These are phyloP conservation scores for Helotiales sp. DNA, from an alignment of 2,329 filamentous ascomycete genomes.

Conservation along the genomic window DNA sequence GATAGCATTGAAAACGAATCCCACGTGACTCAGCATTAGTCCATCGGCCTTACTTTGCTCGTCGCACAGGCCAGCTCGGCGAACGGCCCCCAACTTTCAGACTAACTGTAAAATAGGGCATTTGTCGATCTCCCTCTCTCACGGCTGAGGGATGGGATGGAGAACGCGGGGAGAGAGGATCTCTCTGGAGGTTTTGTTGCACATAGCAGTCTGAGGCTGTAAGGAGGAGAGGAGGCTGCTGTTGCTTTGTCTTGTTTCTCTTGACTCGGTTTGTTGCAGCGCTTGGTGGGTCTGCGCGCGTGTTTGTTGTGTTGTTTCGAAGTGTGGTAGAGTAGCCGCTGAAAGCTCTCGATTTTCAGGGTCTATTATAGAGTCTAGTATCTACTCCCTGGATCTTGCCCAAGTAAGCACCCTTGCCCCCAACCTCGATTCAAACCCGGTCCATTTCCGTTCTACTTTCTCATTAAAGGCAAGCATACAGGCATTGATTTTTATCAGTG, in stretches of 20 bases:
- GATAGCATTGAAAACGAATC: no score
- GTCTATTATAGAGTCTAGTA: no score
- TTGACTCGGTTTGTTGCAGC: background rate
- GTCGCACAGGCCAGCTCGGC: background rate
- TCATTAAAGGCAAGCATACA: no score
- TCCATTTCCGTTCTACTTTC: no score
- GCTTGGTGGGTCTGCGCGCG: background rate
- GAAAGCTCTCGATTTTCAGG: no score
- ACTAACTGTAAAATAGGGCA: background rate
- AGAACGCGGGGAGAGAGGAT: background rate
- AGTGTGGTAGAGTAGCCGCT: no score
- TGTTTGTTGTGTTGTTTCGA: background rate
- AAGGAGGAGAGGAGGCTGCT: constrained; percentile 3
- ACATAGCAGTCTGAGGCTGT: constrained; percentile 16
- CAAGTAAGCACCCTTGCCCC: no score
- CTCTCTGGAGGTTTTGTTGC: constrained; percentile 2
- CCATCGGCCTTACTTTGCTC: no score
- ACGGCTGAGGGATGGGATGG: background rate
- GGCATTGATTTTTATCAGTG: no score
- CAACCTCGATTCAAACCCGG: no score
- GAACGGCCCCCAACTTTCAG: background rate
- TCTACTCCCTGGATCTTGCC: no score
- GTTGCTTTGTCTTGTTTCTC: background rate
- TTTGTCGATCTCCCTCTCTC: background rate
- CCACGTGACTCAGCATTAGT: background rate